A percentile compares a stretch with the other conserved stretches of the same genome.
Evolutionary conservation across 345 rosid species (phyloP).

Genomic region (Mallotus nudiflorus): DNA sequence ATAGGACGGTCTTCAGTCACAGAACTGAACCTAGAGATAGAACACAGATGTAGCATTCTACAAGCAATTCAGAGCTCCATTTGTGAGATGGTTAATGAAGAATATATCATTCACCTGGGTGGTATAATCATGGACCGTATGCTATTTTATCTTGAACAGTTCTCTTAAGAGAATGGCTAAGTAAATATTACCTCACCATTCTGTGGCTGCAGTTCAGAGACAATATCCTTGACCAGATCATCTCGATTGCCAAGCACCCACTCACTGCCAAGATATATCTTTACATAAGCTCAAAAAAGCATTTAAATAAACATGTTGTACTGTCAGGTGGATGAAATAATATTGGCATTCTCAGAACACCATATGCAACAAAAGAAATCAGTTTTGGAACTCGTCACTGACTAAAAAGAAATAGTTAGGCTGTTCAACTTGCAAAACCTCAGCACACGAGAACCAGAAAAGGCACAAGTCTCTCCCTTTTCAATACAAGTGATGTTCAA

Average conservation of each 20-base stretch:
- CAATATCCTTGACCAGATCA: constrained; percentile 87
- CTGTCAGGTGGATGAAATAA: neutral
- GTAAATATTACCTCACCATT: constrained; percentile 70
- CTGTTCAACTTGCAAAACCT: neutral
- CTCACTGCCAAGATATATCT: constrained; percentile 56
- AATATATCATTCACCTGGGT: too few relatives aligned
- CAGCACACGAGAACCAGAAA: neutral
- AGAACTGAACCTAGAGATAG: neutral
- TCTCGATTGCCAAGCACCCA: constrained; percentile 97
- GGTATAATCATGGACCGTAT: too few relatives aligned
- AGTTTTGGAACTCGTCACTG: neutral
- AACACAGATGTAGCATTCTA: neutral
- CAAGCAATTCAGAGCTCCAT: neutral
- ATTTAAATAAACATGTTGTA: neutral
- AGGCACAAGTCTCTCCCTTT: neutral
- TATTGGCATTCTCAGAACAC: constrained; percentile 4
- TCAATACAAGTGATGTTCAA: neutral
- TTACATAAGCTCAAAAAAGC: neutral
- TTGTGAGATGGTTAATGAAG: neutral
- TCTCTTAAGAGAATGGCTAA: neutral
- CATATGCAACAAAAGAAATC: neutral
- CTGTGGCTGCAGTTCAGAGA: constrained; percentile 66
- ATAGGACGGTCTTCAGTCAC: neutral
- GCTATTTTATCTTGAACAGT: too few relatives aligned
- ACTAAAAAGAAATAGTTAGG: neutral